phyloP scores from a whole-genome alignment of 192 early-diverging fungal genomes.

The Mortierella claussenii region DNA sequence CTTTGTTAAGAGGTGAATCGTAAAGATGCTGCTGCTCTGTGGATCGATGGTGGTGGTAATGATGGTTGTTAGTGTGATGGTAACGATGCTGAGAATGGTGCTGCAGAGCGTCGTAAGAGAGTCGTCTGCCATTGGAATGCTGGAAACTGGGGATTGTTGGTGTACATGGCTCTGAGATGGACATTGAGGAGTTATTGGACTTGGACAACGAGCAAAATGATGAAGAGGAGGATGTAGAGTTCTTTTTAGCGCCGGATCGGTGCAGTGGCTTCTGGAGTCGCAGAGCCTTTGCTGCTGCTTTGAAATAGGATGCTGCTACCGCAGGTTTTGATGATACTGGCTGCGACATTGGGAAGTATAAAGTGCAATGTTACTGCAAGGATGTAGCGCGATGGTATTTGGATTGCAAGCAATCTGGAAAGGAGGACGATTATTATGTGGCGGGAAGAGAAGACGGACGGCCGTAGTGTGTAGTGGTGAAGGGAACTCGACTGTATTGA shows the following conservation, averaged over 20 bases:
- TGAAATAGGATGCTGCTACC: constrained; percentile 21
- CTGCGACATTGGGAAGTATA: constrained; percentile 5
- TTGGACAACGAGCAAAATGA: no score
- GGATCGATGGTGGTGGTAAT: constrained; percentile 4
- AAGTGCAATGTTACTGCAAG: no score
- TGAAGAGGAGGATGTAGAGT: no score
- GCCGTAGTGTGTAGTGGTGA: no score
- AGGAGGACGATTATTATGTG: no score
- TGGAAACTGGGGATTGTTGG: constrained; percentile 32
- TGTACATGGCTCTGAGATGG: neutral
- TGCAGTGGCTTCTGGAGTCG: constrained; percentile 26
- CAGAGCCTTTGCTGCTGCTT: constrained; percentile 33
- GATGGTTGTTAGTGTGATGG: constrained; percentile 6
- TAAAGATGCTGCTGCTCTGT: constrained; percentile 8
- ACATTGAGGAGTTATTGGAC: constrained; percentile 18
- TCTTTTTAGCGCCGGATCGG: constrained; percentile 7
- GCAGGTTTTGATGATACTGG: constrained; percentile 22
- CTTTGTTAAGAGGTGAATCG: constrained; percentile 22
- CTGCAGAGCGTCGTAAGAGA: constrained; percentile 15
- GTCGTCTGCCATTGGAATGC: constrained; percentile 35
- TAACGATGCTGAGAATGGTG: constrained; percentile 3
- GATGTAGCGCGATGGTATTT: no score
- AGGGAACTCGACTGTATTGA: no score
- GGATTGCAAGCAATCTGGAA: no score
- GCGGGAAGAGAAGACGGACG: no score